These are phyloP conservation scores for Malus hybrid DNA, from an alignment of 331 rosid species.

Conservation along the genomic window DNA sequence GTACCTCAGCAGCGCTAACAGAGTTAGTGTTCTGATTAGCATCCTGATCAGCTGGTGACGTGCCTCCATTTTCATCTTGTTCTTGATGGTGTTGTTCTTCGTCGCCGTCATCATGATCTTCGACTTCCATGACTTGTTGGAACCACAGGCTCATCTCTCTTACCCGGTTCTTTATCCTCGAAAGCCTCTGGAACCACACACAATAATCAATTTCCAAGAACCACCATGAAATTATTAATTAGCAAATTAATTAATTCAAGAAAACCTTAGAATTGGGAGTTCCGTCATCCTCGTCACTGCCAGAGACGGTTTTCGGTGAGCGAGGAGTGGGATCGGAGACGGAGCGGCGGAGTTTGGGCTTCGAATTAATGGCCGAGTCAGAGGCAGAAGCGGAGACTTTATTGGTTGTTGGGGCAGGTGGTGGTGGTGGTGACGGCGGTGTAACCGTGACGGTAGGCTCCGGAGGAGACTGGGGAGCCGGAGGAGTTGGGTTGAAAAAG, in stretches of 20 bases:
- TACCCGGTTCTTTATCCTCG: conserved; percentile 40
- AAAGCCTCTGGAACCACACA: conserved; percentile 28
- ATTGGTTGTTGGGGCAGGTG: background rate
- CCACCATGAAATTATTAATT: background rate
- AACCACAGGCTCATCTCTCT: conserved; percentile 52
- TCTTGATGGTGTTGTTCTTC: background rate
- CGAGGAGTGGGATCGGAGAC: background rate
- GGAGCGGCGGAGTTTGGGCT: background rate
- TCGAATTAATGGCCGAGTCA: background rate
- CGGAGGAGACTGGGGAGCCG: background rate
- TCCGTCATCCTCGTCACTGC: background rate
- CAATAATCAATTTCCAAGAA: background rate
- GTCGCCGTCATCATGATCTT: background rate
- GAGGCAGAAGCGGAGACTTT: background rate
- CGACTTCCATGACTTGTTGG: conserved; percentile 29
- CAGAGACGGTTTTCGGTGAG: background rate
- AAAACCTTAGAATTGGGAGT: too few relatives aligned
- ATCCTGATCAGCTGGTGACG: background rate
- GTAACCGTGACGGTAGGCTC: background rate
- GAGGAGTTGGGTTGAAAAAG: background rate
- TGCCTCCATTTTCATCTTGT: background rate
- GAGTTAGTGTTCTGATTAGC: background rate
- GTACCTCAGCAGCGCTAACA: background rate
- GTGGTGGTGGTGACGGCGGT: background rate
- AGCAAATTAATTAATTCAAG: too few relatives aligned